Percentiles rank a stretch among this genome's conserved stretches.
These are phyloP conservation scores for Oryza rufipogon DNA, from an alignment of 176 grass and related monocot species.

Conservation along the genomic window DNA sequence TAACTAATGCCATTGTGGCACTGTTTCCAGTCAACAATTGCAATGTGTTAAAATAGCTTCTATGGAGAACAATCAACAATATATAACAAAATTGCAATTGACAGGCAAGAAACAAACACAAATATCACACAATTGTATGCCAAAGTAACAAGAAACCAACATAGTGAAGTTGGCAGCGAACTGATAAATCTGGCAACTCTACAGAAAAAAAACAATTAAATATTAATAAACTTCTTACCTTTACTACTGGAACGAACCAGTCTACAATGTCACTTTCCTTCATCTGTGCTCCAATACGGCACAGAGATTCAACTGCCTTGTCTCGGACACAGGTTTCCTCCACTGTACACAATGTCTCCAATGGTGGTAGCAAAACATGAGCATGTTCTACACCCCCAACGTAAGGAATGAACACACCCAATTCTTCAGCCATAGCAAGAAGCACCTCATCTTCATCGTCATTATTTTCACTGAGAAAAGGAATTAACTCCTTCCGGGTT, in stretches of 20 bases:
- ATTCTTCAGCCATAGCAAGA: conserved; percentile 94
- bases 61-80: not conserved
- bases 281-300: conserved; percentile 91
- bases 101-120: not conserved
- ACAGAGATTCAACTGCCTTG: conserved; percentile 90
- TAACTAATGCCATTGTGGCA: not conserved
- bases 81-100: not conserved
- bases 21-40: not conserved
- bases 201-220: not conserved
- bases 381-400: conserved; percentile 92
- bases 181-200: not conserved
- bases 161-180: not conserved
- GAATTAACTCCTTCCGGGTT: conserved; percentile 92
- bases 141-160: not conserved
- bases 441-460: conserved; percentile 98
- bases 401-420: conserved; percentile 96
- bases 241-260: conserved; percentile 71
- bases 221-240: conserved; percentile 46
- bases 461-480: conserved; percentile 97
- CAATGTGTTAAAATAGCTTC: not conserved
- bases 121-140: not conserved
- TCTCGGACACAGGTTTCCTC: conserved; percentile 97
- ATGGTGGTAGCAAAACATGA: conserved; percentile 76
- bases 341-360: conserved; percentile 87
- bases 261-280: conserved; percentile 87